Evolutionary conservation across 1,284 basidiomycete species (phyloP).

Genomic region (Malassezia psittaci): DNA sequence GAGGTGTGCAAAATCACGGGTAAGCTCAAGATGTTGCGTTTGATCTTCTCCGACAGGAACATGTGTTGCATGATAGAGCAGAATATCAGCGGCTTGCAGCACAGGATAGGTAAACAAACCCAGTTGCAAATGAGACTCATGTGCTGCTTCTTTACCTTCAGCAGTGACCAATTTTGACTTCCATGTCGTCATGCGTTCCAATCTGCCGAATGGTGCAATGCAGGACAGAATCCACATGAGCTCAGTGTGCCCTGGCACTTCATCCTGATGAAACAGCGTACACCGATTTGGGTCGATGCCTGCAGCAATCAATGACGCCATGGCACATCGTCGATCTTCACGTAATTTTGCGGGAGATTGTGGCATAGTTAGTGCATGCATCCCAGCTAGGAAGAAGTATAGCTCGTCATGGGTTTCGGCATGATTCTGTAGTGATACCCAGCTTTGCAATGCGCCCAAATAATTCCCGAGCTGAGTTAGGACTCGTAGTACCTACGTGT

Average conservation of each 20-base stretch:
- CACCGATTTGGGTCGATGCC: conserved; percentile 70
- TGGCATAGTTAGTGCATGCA: conserved; percentile 49
- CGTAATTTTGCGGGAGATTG: conserved; percentile 25
- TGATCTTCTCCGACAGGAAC: conserved; percentile 95
- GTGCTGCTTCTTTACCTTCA: conserved; percentile 61
- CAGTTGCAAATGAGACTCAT: conserved; percentile 68
- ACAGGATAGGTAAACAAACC: conserved; percentile 87
- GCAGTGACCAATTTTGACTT: conserved; percentile 72
- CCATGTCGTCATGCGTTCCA: conserved; percentile 89
- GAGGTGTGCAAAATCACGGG: conserved; percentile 67
- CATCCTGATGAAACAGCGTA: conserved; percentile 74
- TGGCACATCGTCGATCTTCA: conserved; percentile 58
- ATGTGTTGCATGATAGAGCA: conserved; percentile 79
- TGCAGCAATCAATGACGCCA: conserved; percentile 72
- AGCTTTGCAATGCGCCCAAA: conserved; percentile 76
- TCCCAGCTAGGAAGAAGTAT: conserved; percentile 74
- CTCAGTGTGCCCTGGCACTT: conserved; percentile 77
- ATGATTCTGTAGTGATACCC: conserved; percentile 67
- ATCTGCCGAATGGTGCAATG: conserved; percentile 67
- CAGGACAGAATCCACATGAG: conserved; percentile 86
- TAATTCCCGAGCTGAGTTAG: conserved; percentile 75
- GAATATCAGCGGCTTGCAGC: conserved; percentile 83
- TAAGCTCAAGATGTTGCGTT: conserved; percentile 80
- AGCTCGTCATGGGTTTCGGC: conserved; percentile 52
- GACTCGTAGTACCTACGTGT: conserved; percentile 50